Evolutionary conservation across 163 green algal species (phyloP).

Genomic region (Chloromonas sp.): DNA sequence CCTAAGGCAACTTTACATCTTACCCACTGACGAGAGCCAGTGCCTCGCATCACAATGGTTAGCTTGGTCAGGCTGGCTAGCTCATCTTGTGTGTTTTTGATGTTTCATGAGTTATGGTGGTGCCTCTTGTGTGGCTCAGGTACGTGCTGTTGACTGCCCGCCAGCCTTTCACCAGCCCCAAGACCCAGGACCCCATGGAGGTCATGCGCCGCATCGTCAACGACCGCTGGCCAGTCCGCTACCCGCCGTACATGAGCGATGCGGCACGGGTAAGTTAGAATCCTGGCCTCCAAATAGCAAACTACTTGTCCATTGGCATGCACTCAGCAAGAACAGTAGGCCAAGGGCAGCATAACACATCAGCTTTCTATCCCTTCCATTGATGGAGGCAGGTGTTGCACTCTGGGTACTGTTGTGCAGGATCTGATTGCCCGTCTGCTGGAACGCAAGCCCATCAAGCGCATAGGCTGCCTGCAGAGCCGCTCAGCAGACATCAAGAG

Average conservation of each 20-base stretch:
- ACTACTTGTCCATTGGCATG: too few relatives aligned
- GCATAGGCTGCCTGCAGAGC: constrained; percentile 78
- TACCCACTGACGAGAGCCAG: too few relatives aligned
- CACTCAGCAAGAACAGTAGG: too few relatives aligned
- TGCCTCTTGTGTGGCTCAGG: constrained; percentile 5
- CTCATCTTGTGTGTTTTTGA: not conserved
- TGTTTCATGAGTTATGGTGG: not conserved
- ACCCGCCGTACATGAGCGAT: constrained; percentile 73
- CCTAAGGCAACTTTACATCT: too few relatives aligned
- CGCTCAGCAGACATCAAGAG: constrained; percentile 79
- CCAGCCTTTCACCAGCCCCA: constrained; percentile 89
- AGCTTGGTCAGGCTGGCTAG: too few relatives aligned
- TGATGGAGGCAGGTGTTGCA: too few relatives aligned
- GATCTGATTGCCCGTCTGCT: constrained; percentile 84
- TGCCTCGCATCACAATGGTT: too few relatives aligned
- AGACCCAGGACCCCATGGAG: constrained; percentile 72
- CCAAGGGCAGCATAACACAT: too few relatives aligned
- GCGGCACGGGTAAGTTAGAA: constrained; percentile 41
- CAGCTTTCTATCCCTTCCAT: too few relatives aligned
- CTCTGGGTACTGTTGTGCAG: constrained; percentile 13
- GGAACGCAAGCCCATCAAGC: constrained; percentile 79
- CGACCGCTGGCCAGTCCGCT: constrained; percentile 77
- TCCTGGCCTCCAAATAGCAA: not conserved
- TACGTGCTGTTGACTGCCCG: constrained; percentile 93
- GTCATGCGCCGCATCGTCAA: constrained; percentile 94